Evolutionary conservation across 169 alveolate genomes (phyloP).

Genomic region (Eimeria acervulina): DNA sequence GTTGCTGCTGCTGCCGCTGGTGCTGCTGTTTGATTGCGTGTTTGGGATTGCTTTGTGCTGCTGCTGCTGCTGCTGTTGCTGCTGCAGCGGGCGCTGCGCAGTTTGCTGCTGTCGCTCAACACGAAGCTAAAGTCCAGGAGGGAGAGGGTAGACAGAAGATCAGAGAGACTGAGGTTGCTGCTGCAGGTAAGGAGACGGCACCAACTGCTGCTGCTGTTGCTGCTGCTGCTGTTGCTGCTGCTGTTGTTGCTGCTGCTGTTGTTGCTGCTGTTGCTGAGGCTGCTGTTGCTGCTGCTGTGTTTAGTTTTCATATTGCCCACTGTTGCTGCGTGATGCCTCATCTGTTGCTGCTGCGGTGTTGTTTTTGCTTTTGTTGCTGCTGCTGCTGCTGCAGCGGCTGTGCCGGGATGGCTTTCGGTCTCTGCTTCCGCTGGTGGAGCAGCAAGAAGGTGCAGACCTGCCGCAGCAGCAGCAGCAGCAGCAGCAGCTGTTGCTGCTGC

Average conservation of each 20-base stretch:
- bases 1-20: too few relatives aligned
- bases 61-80: background rate
- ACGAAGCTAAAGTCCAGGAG: conserved; percentile 21
- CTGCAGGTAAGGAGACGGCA: background rate
- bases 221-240: background rate
- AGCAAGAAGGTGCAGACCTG: background rate
- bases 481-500: conserved; percentile 13
- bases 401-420: conserved; percentile 1
- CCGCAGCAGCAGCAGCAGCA: conserved; percentile 2
- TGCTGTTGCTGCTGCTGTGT: too few relatives aligned
- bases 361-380: background rate
- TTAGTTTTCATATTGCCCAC: too few relatives aligned
- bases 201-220: background rate
- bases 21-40: too few relatives aligned
- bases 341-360: background rate
- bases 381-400: too few relatives aligned
- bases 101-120: conserved; percentile 48
- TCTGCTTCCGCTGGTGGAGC: conserved; percentile 10
- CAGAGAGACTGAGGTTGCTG: conserved; percentile 70
- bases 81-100: conserved; percentile 50
- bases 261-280: too few relatives aligned
- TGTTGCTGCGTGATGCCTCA: background rate
- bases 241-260: background rate
- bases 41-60: too few relatives aligned
- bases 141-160: conserved; percentile 49